These are phyloP conservation scores for Populus alba DNA, from an alignment of 345 rosid species.

Conservation along the genomic window DNA sequence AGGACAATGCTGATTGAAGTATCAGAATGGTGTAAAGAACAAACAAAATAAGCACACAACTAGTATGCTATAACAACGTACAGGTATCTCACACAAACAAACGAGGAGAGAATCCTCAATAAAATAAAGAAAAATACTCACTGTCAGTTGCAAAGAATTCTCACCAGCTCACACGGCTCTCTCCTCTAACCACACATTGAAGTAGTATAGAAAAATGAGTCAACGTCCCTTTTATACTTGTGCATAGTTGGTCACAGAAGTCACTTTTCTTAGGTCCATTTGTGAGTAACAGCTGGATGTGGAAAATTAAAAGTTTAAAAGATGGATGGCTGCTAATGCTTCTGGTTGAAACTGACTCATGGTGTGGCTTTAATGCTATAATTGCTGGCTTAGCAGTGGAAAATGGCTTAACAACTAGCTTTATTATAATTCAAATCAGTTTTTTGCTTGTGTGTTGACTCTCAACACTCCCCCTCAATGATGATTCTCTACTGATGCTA, in stretches of 20 bases:
- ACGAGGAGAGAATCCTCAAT: neutral
- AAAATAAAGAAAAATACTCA: neutral
- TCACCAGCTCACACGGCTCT: neutral
- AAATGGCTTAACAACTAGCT: neutral
- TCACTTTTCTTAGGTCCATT: neutral
- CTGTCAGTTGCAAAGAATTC: neutral
- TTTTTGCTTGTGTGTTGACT: neutral
- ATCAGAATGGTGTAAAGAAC: neutral
- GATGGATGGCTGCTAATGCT: neutral
- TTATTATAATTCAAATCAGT: too few species aligned
- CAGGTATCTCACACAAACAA: neutral
- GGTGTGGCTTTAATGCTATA: neutral
- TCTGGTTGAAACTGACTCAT: too few species aligned
- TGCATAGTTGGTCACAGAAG: neutral
- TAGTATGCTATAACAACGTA: neutral
- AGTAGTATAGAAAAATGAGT: neutral
- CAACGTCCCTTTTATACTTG: neutral
- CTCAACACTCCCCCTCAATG: neutral
- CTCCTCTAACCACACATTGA: neutral
- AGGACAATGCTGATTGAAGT: neutral
- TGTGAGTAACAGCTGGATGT: neutral
- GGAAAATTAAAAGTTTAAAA: neutral
- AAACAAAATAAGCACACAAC: neutral
- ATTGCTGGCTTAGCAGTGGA: neutral
- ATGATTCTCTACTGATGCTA: neutral